Evolutionary conservation across 2,329 filamentous ascomycete genomes (phyloP).

Genomic region (Aspergillus proliferans): DNA sequence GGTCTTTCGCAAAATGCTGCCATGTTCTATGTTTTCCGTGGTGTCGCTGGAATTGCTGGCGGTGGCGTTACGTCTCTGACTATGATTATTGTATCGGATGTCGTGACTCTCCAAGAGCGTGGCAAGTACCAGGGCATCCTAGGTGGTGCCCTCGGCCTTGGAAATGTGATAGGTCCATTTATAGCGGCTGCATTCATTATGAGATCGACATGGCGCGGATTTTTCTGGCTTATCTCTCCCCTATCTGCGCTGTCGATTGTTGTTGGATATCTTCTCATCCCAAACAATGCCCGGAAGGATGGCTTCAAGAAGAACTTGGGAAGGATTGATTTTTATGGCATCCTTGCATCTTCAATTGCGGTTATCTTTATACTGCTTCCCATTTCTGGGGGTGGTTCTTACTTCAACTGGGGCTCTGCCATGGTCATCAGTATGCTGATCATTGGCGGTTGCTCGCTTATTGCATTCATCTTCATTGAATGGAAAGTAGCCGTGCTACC

Average conservation of each 20-base stretch:
- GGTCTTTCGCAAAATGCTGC: slow-evolving; percentile 50
- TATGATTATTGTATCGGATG: slow-evolving; percentile 58
- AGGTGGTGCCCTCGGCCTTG: slow-evolving; percentile 39
- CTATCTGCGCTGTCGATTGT: slow-evolving; percentile 43
- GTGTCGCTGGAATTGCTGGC: slow-evolving; percentile 54
- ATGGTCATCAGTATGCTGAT: slow-evolving; percentile 56
- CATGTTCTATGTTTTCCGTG: slow-evolving; percentile 58
- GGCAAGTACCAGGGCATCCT: slow-evolving; percentile 51
- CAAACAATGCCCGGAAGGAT: slow-evolving; percentile 45
- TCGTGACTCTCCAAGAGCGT: slow-evolving; percentile 53
- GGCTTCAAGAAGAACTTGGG: slow-evolving; percentile 43
- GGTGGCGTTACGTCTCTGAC: slow-evolving; percentile 55
- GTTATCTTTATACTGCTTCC: slow-evolving; percentile 59
- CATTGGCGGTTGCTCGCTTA: slow-evolving; percentile 42
- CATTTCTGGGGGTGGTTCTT: slow-evolving; percentile 55
- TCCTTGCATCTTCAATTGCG: slow-evolving; percentile 49
- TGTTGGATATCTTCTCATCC: slow-evolving; percentile 47
- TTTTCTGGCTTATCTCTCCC: slow-evolving; percentile 50
- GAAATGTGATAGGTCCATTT: slow-evolving; percentile 44
- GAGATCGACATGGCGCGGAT: slow-evolving; percentile 39
- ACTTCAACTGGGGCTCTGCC: slow-evolving; percentile 51
- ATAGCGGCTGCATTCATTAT: slow-evolving; percentile 43
- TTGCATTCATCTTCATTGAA: slow-evolving; percentile 50
- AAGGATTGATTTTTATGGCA: slow-evolving; percentile 56
- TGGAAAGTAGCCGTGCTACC: slow-evolving; percentile 51